phyloP scores from a whole-genome alignment of 495 filamentous ascomycete genomes.

The Xylaria castorea region DNA sequence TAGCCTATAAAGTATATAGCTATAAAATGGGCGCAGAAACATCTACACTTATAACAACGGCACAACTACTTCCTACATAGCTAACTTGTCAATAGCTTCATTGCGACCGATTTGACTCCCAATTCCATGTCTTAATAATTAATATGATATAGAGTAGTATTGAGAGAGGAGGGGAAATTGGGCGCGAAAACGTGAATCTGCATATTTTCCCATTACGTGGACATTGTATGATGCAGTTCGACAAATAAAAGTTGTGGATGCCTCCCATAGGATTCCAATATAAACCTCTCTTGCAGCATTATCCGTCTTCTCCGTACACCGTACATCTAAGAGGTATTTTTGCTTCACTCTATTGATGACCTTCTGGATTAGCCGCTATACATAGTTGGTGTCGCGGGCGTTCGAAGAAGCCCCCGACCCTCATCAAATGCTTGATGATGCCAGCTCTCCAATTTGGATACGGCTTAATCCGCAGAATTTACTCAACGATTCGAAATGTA shows the following conservation, averaged over 20 bases:
- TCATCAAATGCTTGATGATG: not conserved
- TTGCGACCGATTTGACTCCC: not conserved
- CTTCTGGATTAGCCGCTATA: not conserved
- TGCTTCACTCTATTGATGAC: not conserved
- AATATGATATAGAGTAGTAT: too few relatives aligned
- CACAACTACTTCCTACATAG: not conserved
- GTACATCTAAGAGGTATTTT: not conserved
- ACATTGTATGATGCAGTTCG: not conserved
- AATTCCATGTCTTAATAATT: not conserved
- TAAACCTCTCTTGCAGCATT: not conserved
- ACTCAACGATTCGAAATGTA: not conserved
- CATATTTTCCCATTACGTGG: not conserved
- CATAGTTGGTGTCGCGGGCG: not conserved
- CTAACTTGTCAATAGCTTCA: not conserved
- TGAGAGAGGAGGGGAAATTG: not conserved
- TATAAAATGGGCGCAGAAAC: not conserved
- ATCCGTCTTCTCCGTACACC: not conserved
- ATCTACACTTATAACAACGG: not conserved
- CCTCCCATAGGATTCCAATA: not conserved
- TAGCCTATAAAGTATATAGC: not conserved
- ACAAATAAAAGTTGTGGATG: not conserved
- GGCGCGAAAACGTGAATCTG: not conserved
- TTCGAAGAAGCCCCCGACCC: not conserved
- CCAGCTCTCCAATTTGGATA: not conserved
- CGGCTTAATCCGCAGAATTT: not conserved